Evolutionary conservation across 1,284 basidiomycete genomes (phyloP), one percentile per base, ranked within the genome.

Genomic region (Volvariella surrecta): DNA sequence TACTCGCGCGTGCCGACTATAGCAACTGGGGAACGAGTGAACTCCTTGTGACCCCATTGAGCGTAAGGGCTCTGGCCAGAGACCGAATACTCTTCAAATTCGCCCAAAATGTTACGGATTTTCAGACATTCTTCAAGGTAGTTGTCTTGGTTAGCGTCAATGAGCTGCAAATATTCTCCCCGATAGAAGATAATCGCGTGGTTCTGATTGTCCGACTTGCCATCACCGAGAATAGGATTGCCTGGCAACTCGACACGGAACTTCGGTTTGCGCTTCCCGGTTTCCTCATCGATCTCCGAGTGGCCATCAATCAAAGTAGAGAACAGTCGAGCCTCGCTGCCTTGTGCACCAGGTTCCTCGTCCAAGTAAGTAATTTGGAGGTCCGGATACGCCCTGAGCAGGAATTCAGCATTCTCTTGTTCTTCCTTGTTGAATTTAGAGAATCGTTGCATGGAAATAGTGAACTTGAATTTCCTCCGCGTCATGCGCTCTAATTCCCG

Each of bases 341-440:
- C 94, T 67, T 95, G 95, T 54, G 89, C 75, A 19, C 89, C 71
- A 2, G 91, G 82, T 62, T 99, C 96, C 66, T 99, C 95, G 60
- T 99, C 95, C 40, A 99, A 75, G 63, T 98, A 99, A 11, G 96
- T 95, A 59, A 99, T 98, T 66, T 98, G 94, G 39, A 99, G 70
- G 63, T 99, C 96, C 10, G 96, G 95, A 62, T 98, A 99, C n/a
- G 96, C 96, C 46, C 95, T 89, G 32, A 99, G 71, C 52, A 99
- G 68, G 72, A 99, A 99, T 67, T 99, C 95, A 39, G 94, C 94
- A 63, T 99, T 99, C 71, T 99, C 95, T 51, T 93, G 86, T 66
- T 99, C 95, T 66, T 98, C 96, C 71, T 95, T 94, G 79, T 92
- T 97, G 78, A 99, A 99, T 67, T 98, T 98, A 56, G 90, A 91